Base-by-base conservation (phyloP, 2,329 filamentous ascomycete species). In the Apiospora hydei region DNA sequence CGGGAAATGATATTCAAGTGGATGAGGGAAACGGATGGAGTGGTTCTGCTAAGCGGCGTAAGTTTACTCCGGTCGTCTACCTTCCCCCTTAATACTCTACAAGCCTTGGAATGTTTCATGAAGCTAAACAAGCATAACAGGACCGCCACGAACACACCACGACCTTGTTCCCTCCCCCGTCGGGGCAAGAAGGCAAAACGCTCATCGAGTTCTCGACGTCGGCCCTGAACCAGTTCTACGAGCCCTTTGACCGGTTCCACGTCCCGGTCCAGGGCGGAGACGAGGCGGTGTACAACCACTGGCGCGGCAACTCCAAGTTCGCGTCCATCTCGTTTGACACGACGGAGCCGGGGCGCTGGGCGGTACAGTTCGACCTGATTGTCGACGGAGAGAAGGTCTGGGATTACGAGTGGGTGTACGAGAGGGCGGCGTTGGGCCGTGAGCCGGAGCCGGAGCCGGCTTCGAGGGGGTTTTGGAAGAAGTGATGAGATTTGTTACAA, bases 71-170 rank as follows among this genome's bases (percentile, higher is more conserved):
- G 4, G 13, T 11, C 6, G 14, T 61, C n/a, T 11, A n/a, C 10
- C 30, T 13, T 1, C 13, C 26, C 30, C 16, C 18, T 26, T n/a
- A 18, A 14, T 8, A 38, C 34, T 1, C 34, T 6, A 4, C 8
- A 30, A 0, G 6, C 57, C 4, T 11, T 4, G 13, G 34, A n/a
- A n/a, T 21, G n/a, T n/a, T n/a, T n/a, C n/a, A n/a, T n/a, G n/a
- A 18, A 38, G 30, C 34, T 24, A 14, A 38, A 8, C 61, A 68
- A 21, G 7, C 6, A 46, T 10, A 61, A 14, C 47, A 76, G 75
- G 75, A 93, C 74, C 83, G 91, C 14, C 91, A 93, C 77, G 91
- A 93, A 77, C 93, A 93, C 77, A 91, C 88, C 8, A 90, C 91
- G 1, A 92, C 90, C 0, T 51, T 77, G 21, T 77, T 77, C 57